Conservation (phyloP, 768 basidiomycete genomes). For the Lactifluus subvellereus region DNA sequence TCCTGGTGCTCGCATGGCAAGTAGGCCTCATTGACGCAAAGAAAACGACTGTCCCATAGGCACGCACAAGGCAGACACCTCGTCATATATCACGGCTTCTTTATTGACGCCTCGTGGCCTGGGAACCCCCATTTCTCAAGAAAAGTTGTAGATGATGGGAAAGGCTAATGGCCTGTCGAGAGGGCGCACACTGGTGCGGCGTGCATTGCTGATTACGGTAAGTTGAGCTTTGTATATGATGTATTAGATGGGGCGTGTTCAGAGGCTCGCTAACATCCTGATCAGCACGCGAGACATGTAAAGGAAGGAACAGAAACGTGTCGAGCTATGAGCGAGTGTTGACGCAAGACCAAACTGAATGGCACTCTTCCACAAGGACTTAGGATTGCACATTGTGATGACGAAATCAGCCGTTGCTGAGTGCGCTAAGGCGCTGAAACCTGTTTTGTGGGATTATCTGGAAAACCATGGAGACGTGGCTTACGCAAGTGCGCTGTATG, state of each 20-base stretch:
- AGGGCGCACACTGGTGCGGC: slow-evolving; percentile 7
- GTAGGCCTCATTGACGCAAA: slow-evolving; percentile 12
- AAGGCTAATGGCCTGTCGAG: slow-evolving; percentile 4
- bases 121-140: slow-evolving; percentile 16
- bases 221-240: not conserved
- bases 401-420: slow-evolving; percentile 6
- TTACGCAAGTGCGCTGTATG: not conserved
- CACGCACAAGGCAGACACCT: slow-evolving; percentile 15
- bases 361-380: not conserved
- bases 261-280: not conserved
- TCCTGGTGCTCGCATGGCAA: slow-evolving; percentile 15
- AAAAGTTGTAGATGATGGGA: slow-evolving; percentile 13
- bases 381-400: slow-evolving; percentile 3
- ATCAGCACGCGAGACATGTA: not conserved
- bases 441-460: not conserved
- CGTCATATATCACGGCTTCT: slow-evolving; percentile 18
- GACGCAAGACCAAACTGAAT: not conserved
- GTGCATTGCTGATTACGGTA: slow-evolving; percentile 11
- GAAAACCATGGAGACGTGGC: slow-evolving; percentile 15
- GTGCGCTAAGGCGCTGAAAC: not conserved
- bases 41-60: slow-evolving; percentile 17
- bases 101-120: slow-evolving; percentile 19
- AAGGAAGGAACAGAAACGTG: slow-evolving; percentile 4
- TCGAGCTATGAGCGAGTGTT: not conserved
- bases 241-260: not conserved